A percentile compares a stretch with the other conserved stretches of the same genome.
phyloP scores from a whole-genome alignment of 1,284 basidiomycete species.

The Pseudozyma pruni region DNA sequence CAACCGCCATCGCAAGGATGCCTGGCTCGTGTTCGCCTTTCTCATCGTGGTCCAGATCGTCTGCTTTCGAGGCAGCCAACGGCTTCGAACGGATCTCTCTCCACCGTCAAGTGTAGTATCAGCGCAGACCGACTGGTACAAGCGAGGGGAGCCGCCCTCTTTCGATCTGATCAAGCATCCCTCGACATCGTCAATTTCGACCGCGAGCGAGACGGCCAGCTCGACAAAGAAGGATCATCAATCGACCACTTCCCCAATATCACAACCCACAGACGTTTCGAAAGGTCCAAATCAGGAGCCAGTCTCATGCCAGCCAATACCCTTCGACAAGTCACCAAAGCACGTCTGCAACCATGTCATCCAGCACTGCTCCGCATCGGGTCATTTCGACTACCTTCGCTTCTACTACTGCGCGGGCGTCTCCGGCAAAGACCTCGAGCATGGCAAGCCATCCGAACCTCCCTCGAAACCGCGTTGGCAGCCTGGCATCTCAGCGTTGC shows the following conservation, averaged over 20 bases:
- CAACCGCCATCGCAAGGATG: constrained; percentile 43
- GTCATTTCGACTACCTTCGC: constrained; percentile 56
- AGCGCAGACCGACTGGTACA: constrained; percentile 6
- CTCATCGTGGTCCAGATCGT: constrained; percentile 50
- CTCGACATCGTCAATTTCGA: neutral
- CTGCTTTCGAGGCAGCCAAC: constrained; percentile 38
- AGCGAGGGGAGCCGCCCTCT: constrained; percentile 3
- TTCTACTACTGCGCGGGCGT: constrained; percentile 62
- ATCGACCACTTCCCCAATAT: constrained; percentile 1
- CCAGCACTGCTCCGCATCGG: constrained; percentile 47
- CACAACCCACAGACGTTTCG: constrained; percentile 4
- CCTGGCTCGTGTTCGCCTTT: constrained; percentile 49
- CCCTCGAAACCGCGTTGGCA: constrained; percentile 18
- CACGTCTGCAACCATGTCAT: constrained; percentile 54
- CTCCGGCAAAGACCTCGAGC: constrained; percentile 1
- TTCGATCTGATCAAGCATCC: constrained; percentile 11
- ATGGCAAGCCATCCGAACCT: constrained; percentile 29
- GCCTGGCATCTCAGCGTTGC: constrained; percentile 30
- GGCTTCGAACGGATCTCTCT: constrained; percentile 20
- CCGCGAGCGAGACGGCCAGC: constrained; percentile 6
- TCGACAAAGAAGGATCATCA: constrained; percentile 7
- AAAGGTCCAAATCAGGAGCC: constrained; percentile 14
- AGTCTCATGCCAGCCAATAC: constrained; percentile 43
- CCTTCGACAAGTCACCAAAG: constrained; percentile 18
- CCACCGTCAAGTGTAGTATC: constrained; percentile 2